phyloP scores from a whole-genome alignment of 768 basidiomycete species.

The Suillus subalutaceus region DNA sequence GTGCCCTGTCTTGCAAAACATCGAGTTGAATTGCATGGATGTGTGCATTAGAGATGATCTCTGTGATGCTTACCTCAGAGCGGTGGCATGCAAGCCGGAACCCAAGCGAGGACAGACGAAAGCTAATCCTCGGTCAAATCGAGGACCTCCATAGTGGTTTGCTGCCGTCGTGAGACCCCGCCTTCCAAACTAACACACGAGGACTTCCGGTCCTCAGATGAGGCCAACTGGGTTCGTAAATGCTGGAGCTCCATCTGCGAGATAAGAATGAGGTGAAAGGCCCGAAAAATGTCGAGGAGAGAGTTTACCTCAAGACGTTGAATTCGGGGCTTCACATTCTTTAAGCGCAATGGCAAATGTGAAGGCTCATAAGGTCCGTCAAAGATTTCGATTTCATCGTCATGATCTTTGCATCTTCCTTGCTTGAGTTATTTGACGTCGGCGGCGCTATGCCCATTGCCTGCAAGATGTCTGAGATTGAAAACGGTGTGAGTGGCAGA shows the following conservation, averaged over 20 bases:
- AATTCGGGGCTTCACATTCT: not conserved
- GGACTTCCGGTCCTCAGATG: constrained; percentile 18
- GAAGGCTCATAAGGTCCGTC: not conserved
- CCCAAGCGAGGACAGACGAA: not conserved
- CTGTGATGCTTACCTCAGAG: not conserved
- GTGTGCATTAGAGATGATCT: not conserved
- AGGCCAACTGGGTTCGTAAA: constrained; percentile 14
- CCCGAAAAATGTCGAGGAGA: not conserved
- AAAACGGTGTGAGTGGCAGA: not conserved
- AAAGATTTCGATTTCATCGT: not conserved
- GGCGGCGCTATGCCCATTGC: constrained; percentile 22
- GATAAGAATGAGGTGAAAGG: not conserved
- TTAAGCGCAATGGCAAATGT: not conserved
- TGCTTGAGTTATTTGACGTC: constrained; percentile 8
- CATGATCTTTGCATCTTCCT: not conserved
- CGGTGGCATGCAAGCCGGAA: not conserved
- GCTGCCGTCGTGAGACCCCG: not conserved
- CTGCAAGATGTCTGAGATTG: constrained; percentile 19
- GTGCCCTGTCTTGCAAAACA: not conserved
- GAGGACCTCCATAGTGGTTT: not conserved
- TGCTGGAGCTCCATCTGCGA: constrained; percentile 22
- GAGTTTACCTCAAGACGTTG: not conserved
- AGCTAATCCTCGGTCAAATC: constrained; percentile 3
- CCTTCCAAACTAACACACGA: constrained; percentile 20
- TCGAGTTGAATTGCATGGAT: not conserved